These are phyloP conservation scores for Parafenestella ontariensis DNA, from an alignment of 2,329 filamentous ascomycete genomes.

Conservation along the genomic window DNA sequence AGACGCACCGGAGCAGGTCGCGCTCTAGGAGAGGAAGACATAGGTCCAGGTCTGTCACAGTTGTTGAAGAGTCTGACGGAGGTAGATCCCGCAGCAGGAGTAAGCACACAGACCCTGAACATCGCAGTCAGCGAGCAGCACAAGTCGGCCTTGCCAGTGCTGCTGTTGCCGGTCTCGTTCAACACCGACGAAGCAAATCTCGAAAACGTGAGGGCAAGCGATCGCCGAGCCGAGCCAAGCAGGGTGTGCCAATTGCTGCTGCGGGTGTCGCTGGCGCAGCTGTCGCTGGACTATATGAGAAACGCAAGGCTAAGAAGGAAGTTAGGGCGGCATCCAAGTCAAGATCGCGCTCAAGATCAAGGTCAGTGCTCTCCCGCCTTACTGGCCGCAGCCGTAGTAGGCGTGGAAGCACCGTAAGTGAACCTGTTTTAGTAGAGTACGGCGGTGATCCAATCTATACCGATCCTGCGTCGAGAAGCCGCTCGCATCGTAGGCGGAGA, in stretches of 20 bases:
- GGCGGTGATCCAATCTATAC: slow-evolving; percentile 68
- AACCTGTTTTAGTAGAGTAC: slow-evolving; percentile 67
- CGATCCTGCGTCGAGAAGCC: slow-evolving; percentile 53
- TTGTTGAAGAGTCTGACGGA: slow-evolving; percentile 30
- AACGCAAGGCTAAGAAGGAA: slow-evolving; percentile 66
- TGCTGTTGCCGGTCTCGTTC: slow-evolving; percentile 66
- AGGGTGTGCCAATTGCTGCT: slow-evolving; percentile 66
- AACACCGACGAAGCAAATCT: slow-evolving; percentile 65
- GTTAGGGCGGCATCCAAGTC: slow-evolving; percentile 55
- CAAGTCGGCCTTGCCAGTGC: slow-evolving; percentile 69
- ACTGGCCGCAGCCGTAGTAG: slow-evolving; percentile 42
- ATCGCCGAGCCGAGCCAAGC: slow-evolving; percentile 62
- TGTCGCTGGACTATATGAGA: slow-evolving; percentile 68
- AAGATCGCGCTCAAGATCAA: slow-evolving; percentile 53
- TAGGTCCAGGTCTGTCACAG: slow-evolving; percentile 47
- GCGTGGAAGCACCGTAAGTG: slow-evolving; percentile 54
- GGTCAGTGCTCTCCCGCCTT: slow-evolving; percentile 53
- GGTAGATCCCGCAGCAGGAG: slow-evolving; percentile 53
- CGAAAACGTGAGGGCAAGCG: slow-evolving; percentile 60
- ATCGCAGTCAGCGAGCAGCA: slow-evolving; percentile 66
- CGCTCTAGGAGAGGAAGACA: slow-evolving; percentile 47
- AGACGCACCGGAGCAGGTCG: slow-evolving; percentile 55
- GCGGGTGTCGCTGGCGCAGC: slow-evolving; percentile 68
- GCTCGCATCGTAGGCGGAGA: slow-evolving; percentile 47
- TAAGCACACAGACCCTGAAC: slow-evolving; percentile 53